A percentile compares a stretch with the other conserved stretches of the same genome.
phyloP scores from a whole-genome alignment of 805 yeast genomes.

The Saturnispora ahearnii region DNA sequence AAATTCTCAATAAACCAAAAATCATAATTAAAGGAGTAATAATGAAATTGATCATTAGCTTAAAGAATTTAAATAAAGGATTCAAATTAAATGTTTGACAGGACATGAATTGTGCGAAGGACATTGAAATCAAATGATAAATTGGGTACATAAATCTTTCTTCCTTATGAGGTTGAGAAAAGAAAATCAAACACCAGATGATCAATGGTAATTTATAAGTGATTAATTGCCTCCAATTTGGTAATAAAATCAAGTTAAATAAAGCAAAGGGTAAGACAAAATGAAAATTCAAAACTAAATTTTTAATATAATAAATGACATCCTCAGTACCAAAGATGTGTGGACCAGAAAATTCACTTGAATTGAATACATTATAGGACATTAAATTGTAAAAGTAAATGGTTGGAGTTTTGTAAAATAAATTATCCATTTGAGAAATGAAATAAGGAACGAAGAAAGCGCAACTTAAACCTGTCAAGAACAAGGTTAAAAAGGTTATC shows the following conservation, averaged over 20 bases:
- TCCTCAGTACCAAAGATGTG: slow-evolving; percentile 87
- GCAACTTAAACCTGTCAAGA: slow-evolving; percentile 15
- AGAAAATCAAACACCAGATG: slow-evolving; percentile 62
- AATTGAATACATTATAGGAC: slow-evolving; percentile 65
- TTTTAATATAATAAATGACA: slow-evolving; percentile 56
- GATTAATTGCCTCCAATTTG: slow-evolving; percentile 11
- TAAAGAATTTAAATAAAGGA: slow-evolving; percentile 6
- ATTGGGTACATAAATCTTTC: slow-evolving; percentile 86
- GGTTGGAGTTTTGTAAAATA: slow-evolving; percentile 48
- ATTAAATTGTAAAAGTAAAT: slow-evolving; percentile 80
- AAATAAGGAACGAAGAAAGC: slow-evolving; percentile 14
- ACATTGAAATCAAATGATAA: slow-evolving; percentile 57
- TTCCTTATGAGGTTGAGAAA: slow-evolving; percentile 81
- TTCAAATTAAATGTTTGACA: slow-evolving; percentile 13
- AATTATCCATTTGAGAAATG: slow-evolving; percentile 42
- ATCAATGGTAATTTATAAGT: slow-evolving; percentile 27
- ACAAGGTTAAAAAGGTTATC: slow-evolving; percentile 12
- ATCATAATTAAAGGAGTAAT: not conserved
- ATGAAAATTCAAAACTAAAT: slow-evolving; percentile 70
- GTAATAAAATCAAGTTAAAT: slow-evolving; percentile 27
- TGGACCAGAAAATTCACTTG: slow-evolving; percentile 70
- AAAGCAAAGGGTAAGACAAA: slow-evolving; percentile 35
- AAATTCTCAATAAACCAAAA: slow-evolving; percentile 11
- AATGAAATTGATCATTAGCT: slow-evolving; percentile 5
- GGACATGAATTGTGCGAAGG: slow-evolving; percentile 45